phyloP scores from a whole-genome alignment of 2,329 filamentous ascomycete species.

The Epichloe aotearoae region DNA sequence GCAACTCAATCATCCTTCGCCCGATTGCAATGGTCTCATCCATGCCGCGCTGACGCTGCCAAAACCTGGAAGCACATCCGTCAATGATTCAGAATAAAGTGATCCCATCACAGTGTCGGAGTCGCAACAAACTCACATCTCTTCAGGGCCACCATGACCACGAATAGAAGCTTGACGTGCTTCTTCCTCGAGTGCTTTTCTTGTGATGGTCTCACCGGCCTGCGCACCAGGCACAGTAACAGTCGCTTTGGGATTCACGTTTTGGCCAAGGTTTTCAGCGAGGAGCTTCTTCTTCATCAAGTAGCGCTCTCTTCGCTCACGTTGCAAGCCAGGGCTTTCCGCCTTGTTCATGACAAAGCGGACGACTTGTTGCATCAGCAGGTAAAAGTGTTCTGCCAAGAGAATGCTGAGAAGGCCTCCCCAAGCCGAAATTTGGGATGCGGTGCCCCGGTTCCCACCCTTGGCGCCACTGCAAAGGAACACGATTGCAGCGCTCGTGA shows the following conservation, averaged over 20 bases:
- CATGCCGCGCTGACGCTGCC: constrained; percentile 46
- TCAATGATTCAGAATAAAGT: background rate
- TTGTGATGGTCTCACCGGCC: constrained; percentile 49
- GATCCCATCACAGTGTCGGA: background rate
- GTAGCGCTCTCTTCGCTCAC: constrained; percentile 72
- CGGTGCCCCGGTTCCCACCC: constrained; percentile 50
- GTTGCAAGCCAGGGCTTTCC: constrained; percentile 75
- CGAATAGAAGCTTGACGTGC: constrained; percentile 36
- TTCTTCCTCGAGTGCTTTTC: constrained; percentile 51
- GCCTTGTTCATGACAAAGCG: constrained; percentile 63
- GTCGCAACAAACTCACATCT: constrained; percentile 25
- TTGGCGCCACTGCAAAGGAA: constrained; percentile 71
- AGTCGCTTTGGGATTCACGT: constrained; percentile 35
- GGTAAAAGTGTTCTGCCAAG: constrained; percentile 78
- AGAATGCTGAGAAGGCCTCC: constrained; percentile 70
- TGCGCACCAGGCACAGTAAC: constrained; percentile 28
- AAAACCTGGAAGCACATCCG: constrained; percentile 34
- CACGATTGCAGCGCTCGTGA: constrained; percentile 77
- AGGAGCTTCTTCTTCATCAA: constrained; percentile 67
- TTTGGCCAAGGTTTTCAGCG: constrained; percentile 53
- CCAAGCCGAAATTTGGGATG: constrained; percentile 63
- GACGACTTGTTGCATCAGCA: constrained; percentile 62
- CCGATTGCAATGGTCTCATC: constrained; percentile 45
- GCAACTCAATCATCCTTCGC: constrained; percentile 38
- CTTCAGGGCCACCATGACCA: constrained; percentile 37